These are phyloP conservation scores for Glycine tomentella DNA, from an alignment of 306 rosid species.

Conservation along the genomic window DNA sequence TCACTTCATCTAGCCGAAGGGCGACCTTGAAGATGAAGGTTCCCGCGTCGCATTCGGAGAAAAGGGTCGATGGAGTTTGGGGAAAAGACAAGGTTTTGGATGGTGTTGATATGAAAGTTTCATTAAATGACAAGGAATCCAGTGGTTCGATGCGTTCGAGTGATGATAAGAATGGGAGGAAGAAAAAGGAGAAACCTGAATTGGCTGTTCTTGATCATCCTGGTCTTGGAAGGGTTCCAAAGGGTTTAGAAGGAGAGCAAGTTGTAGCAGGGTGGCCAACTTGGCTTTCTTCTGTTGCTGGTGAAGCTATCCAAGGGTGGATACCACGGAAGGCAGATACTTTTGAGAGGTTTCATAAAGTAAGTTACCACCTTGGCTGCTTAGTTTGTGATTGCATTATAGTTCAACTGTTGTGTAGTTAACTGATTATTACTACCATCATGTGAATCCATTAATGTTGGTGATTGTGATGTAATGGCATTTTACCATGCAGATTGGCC, in stretches of 20 bases:
- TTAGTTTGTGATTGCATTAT: slow-evolving; percentile 21
- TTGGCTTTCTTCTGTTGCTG: slow-evolving; percentile 90
- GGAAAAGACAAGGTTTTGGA: slow-evolving; percentile 51
- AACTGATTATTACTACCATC: slow-evolving; percentile 1
- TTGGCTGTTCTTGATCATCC: slow-evolving; percentile 50
- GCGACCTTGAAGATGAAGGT: slow-evolving; percentile 45
- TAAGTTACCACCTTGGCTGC: slow-evolving; percentile 49
- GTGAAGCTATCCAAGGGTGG: slow-evolving; percentile 92
- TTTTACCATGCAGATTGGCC: slow-evolving; percentile 80
- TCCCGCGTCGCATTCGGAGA: slow-evolving; percentile 46
- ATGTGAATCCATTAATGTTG: background rate
- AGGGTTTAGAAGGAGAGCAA: slow-evolving; percentile 74
- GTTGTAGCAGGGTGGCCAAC: slow-evolving; percentile 97
- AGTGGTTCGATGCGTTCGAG: slow-evolving; percentile 53
- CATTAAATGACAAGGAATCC: slow-evolving; percentile 61
- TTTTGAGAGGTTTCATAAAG: slow-evolving; percentile 80
- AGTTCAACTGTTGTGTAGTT: background rate
- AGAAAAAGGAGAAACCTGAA: slow-evolving; percentile 57
- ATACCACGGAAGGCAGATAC: slow-evolving; percentile 77
- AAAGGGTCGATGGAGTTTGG: slow-evolving; percentile 62
- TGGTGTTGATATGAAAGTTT: slow-evolving; percentile 52
- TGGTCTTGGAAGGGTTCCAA: slow-evolving; percentile 70
- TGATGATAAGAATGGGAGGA: slow-evolving; percentile 58
- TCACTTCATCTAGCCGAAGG: slow-evolving; percentile 55
- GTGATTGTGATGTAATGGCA: slow-evolving; percentile 37